Evolutionary conservation across 495 filamentous ascomycete genomes (phyloP), one percentile per base, ranked within the genome.

Genomic region (Xylaria bambusicola): DNA sequence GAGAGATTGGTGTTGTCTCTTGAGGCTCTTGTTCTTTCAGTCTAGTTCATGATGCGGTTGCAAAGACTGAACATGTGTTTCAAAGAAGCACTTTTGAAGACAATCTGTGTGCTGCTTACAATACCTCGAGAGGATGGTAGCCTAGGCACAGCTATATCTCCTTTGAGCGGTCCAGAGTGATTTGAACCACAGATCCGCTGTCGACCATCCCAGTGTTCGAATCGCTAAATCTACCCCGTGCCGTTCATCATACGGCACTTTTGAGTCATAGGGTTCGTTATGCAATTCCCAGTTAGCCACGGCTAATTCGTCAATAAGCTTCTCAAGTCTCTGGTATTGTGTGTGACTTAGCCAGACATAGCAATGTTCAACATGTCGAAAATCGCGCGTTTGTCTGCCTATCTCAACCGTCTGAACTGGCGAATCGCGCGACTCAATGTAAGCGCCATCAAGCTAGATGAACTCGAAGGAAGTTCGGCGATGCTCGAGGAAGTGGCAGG

Each of bases 91-190:
- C 31, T 53, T 40, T 35, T 38, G 20, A 40, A 35, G 10, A 40
- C 24, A 15, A 53, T 36, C 27, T 36, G 31, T 35, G 50, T 36
- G 31, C 31, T 27, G 17, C 38, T 17, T 26, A 15, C 50, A 35
- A 26, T 53, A 26, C 17, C 36, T 27, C 0, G 36, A 40, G 33
- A 45, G 49, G 18, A 55, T 41, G 21, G 54, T 53, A 5, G 58
- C 58, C 6, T 58, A n/a, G 12, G 23, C 35, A 35, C 58, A 61
- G 18, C 58, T 17, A 31, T 41, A 58, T 23, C 48, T 51, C 50
- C 57, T 51, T 45, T 61, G 58, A 20, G 57, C 41, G 13, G 58
- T 57, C 58, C 58, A 61, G 13, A 61, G 50, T 41, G 58, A 61
- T 38, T 36, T 40, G 21, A 61, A 61, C 58, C 58, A 61, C 8